Evolutionary conservation across 768 basidiomycete genomes (phyloP), one percentile per base, ranked within the genome.

Genomic region (Auriscalpium vulgare): DNA sequence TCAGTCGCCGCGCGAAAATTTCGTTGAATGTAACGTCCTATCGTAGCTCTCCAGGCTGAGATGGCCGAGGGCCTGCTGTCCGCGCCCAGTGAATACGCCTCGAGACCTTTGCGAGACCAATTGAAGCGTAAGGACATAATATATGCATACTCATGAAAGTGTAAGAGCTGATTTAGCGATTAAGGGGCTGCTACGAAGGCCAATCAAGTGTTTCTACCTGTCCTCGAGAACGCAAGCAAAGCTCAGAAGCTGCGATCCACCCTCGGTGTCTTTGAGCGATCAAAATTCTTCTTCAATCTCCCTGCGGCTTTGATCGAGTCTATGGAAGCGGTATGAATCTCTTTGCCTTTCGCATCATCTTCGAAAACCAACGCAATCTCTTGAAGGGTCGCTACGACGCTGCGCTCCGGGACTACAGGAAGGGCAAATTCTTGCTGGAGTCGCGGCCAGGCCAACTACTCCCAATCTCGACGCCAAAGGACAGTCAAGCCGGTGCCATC

Each of bases 241-340:
- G 93, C 95, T 13, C 85, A 92, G 65, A 91, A 94, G 68, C 74
- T 99, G 4, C 85, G 91, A 38, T 91, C 88, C 0, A 97, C 97
- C 0, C 81, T 98, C 7, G 88, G 91, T 37, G 91, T 98, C 17
- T 97, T 99, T 61, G 95, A 98, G 63, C 81, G 93, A 45, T 95
- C 91, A 51, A 95, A 95, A 65, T 99, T 97, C 78, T 91, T 98
- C 71, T 98, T 98, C 79, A 97, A 95, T 65, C 79, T 99, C n/a
- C 95, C 97, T 0, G 87, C 88, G 35, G 85, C 87, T 47, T 82
- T 99, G 21, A 78, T 89, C 21, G 95, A 95, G 66, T 87, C 81
- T 16, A 88, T 98, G 52, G 88, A 95, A 68, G 87, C 87, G 56
- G 94, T 95, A 66, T 63, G 85, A 72, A 23, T 3, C 44, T 37